These are phyloP conservation scores for Yamadazyma taylorii DNA, from an alignment of 1,139 yeast genomes.

Conservation along the genomic window DNA sequence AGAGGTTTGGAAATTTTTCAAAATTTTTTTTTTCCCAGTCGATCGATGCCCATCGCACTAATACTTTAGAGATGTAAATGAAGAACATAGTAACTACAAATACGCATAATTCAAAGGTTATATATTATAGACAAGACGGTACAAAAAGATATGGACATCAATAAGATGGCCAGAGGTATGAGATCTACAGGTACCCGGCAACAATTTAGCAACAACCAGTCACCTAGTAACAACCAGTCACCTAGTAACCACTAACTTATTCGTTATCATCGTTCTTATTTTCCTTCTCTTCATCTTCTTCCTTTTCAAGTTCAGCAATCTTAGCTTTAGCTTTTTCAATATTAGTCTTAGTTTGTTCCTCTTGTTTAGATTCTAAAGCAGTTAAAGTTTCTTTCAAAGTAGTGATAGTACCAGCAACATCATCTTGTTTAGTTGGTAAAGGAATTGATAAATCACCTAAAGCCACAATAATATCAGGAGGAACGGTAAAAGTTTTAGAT, in stretches of 20 bases:
- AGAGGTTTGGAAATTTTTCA: constrained; percentile 6
- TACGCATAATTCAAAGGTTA: no score
- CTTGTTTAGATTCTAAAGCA: constrained; percentile 73
- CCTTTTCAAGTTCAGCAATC: constrained; percentile 61
- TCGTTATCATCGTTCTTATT: constrained; percentile 20
- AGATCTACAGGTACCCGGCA: no score
- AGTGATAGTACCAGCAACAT: constrained; percentile 64
- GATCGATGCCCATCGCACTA: no score
- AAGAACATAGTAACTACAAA: no score
- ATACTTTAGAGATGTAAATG: no score
- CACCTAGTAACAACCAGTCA: no score
- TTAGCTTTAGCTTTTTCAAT: constrained; percentile 74
- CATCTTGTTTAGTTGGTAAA: constrained; percentile 78
- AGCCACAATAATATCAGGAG: constrained; percentile 77
- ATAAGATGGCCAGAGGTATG: no score
- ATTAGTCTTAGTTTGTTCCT: constrained; percentile 75
- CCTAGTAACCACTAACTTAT: no score
- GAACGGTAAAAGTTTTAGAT: constrained; percentile 60
- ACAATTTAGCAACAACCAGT: no score
- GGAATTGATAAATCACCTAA: constrained; percentile 76
- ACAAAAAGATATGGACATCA: no score
- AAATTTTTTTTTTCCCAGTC: constrained; percentile 22
- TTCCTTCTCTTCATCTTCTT: constrained; percentile 31
- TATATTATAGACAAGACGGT: no score
- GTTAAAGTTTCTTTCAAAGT: constrained; percentile 73